A percentile compares a stretch with the other conserved stretches of the same genome.
phyloP scores from a whole-genome alignment of 2,329 filamentous ascomycete species.

The Aspergillus piperis region DNA sequence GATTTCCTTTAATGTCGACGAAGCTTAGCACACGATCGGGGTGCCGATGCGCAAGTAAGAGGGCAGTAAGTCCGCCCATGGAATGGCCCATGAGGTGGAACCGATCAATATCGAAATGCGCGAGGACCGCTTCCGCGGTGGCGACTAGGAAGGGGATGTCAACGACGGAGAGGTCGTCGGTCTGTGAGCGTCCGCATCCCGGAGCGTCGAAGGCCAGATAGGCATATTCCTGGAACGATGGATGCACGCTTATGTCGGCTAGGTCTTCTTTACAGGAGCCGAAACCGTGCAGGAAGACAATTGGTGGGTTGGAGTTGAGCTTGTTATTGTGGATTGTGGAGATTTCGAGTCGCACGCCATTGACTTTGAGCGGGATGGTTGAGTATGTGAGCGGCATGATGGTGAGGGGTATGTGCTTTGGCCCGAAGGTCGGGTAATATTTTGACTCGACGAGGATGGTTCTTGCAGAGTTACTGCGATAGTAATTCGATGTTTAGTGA shows the following conservation, averaged over 20 bases:
- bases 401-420: neutral
- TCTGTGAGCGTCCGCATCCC: conserved; percentile 24
- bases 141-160: conserved; percentile 29
- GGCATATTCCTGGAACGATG: conserved; percentile 18
- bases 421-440: too few species aligned
- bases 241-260: conserved; percentile 20
- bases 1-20: conserved; percentile 28
- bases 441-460: too few species aligned
- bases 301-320: conserved; percentile 17
- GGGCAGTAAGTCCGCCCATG: conserved; percentile 28
- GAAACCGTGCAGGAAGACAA: conserved; percentile 30
- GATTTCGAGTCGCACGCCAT: conserved; percentile 22
- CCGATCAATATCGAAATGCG: conserved; percentile 20
- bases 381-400: conserved; percentile 1
- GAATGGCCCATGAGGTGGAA: conserved; percentile 31
- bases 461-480: too few species aligned
- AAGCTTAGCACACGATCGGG: conserved; percentile 25
- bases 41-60: conserved; percentile 21
- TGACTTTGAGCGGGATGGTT: conserved; percentile 17
- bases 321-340: conserved; percentile 22
- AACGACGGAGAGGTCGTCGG: conserved; percentile 20
- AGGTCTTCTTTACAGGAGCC: conserved; percentile 31
- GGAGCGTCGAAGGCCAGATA: conserved; percentile 28
- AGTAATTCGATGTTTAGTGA: too few species aligned
- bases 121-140: conserved; percentile 22